Conservation (phyloP, 352 stramenopile species). For the Phytophthora sojae region DNA sequence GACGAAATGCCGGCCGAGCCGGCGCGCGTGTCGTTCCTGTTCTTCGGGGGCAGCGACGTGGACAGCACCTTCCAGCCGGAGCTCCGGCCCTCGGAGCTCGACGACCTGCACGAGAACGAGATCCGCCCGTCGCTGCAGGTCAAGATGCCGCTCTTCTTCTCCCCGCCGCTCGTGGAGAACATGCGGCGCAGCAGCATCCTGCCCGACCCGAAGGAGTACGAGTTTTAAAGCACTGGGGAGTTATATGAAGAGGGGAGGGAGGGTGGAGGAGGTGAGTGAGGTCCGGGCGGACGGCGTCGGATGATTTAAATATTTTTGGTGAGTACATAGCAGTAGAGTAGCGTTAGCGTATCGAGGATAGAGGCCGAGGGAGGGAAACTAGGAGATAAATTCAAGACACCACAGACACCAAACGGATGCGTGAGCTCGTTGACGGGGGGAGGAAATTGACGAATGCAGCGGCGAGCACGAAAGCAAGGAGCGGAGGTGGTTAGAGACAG, state of each 20-base stretch:
- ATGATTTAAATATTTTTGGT: slow-evolving; percentile 47
- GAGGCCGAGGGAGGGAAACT: slow-evolving; percentile 6
- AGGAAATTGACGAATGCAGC: background rate
- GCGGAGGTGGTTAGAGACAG: background rate
- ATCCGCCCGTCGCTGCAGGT: slow-evolving; percentile 65
- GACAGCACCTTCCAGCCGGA: slow-evolving; percentile 61
- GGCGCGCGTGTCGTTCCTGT: slow-evolving; percentile 53
- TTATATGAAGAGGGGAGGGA: background rate
- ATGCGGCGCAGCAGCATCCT: slow-evolving; percentile 56
- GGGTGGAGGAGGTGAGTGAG: background rate
- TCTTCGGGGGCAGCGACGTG: slow-evolving; percentile 69
- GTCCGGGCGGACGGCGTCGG: background rate
- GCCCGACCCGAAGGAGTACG: slow-evolving; percentile 63
- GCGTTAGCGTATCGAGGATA: slow-evolving; percentile 30
- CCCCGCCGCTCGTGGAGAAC: slow-evolving; percentile 46
- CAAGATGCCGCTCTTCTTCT: slow-evolving; percentile 79
- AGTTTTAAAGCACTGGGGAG: slow-evolving; percentile 42
- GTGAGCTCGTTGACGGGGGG: background rate
- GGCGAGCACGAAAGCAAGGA: background rate
- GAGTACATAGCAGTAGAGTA: slow-evolving; percentile 37
- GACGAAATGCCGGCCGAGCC: slow-evolving; percentile 34
- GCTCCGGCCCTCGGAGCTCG: slow-evolving; percentile 40
- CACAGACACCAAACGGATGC: slow-evolving; percentile 24
- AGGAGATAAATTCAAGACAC: slow-evolving; percentile 26
- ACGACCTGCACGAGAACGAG: slow-evolving; percentile 53